A percentile compares a stretch with the other conserved stretches of the same genome.
These are phyloP conservation scores for Candida sanyaensis DNA, from an alignment of 1,139 yeast genomes.

Conservation along the genomic window DNA sequence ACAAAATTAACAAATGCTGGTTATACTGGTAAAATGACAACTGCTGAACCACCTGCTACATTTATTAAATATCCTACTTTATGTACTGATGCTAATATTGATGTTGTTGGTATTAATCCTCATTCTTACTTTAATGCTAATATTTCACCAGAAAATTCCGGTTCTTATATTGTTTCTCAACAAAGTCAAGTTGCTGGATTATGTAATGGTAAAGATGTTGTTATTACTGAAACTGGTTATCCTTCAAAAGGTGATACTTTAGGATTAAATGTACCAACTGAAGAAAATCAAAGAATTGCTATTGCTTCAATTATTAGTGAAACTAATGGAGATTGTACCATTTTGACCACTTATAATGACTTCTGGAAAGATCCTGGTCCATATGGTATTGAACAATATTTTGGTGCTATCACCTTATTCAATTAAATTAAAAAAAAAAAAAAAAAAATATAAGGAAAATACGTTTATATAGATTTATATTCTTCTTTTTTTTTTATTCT, in stretches of 20 bases:
- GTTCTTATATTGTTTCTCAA: slow-evolving; percentile 70
- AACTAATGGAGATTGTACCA: slow-evolving; percentile 61
- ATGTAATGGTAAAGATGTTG: slow-evolving; percentile 52
- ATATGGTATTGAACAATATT: slow-evolving; percentile 82
- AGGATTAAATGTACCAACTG: slow-evolving; percentile 73
- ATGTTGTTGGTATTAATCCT: slow-evolving; percentile 81
- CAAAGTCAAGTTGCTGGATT: slow-evolving; percentile 49
- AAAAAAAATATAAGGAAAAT: neutral
- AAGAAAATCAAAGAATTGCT: slow-evolving; percentile 71
- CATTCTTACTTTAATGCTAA: slow-evolving; percentile 79
- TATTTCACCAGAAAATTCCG: slow-evolving; percentile 66
- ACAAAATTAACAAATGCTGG: slow-evolving; percentile 63
- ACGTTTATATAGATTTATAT: slow-evolving; percentile 1
- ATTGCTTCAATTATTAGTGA: slow-evolving; percentile 58
- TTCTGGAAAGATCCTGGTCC: slow-evolving; percentile 88
- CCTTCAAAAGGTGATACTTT: slow-evolving; percentile 73
- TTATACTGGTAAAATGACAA: slow-evolving; percentile 73
- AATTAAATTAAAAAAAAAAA: too few species aligned
- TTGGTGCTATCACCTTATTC: slow-evolving; percentile 63
- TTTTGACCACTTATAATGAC: slow-evolving; percentile 78
- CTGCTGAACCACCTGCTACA: slow-evolving; percentile 86
- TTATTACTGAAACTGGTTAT: slow-evolving; percentile 86
- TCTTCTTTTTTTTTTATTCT: neutral
- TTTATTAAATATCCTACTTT: slow-evolving; percentile 63
- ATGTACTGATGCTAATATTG: slow-evolving; percentile 68